Conservation (phyloP, 768 basidiomycete genomes). For the Mycena rosella region DNA sequence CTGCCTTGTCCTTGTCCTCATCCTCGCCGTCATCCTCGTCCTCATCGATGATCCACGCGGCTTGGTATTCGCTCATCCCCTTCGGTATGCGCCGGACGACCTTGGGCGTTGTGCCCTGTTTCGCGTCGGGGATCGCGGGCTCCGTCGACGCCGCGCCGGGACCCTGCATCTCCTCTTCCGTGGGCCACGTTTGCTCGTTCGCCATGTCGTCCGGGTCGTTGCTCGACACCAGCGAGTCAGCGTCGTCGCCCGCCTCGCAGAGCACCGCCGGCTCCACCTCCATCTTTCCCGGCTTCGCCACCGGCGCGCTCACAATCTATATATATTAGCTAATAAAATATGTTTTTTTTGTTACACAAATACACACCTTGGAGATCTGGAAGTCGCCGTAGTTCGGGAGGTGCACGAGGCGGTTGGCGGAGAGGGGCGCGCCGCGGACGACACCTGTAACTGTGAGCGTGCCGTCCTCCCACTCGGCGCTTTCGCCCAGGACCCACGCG, state of each 20-base stretch:
- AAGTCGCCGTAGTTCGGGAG: slow-evolving; percentile 91
- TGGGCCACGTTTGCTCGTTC: slow-evolving; percentile 99
- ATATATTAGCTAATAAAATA: not conserved
- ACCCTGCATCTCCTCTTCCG: slow-evolving; percentile 91
- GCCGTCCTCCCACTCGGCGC: slow-evolving; percentile 71
- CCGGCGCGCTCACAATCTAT: slow-evolving; percentile 80
- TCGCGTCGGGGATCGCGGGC: slow-evolving; percentile 70
- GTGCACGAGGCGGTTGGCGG: slow-evolving; percentile 88
- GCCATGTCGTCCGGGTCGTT: slow-evolving; percentile 91
- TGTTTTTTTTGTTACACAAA: not conserved
- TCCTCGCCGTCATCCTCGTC: slow-evolving; percentile 72
- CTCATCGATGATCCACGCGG: slow-evolving; percentile 95
- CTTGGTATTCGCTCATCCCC: slow-evolving; percentile 97
- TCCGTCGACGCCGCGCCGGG: slow-evolving; percentile 42
- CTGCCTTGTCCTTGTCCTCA: slow-evolving; percentile 54
- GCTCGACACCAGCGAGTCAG: slow-evolving; percentile 88
- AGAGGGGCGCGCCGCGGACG: slow-evolving; percentile 83
- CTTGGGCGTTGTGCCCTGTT: slow-evolving; percentile 81
- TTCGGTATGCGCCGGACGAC: slow-evolving; percentile 88
- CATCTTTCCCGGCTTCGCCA: slow-evolving; percentile 63
- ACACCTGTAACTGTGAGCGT: slow-evolving; percentile 84
- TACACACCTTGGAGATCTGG: slow-evolving; percentile 79
- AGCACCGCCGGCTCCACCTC: slow-evolving; percentile 76
- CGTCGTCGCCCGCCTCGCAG: slow-evolving; percentile 74
- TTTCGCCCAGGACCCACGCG: slow-evolving; percentile 78